phyloP scores from a whole-genome alignment of 768 basidiomycete species.

The Termitomyces bulborhizus region DNA sequence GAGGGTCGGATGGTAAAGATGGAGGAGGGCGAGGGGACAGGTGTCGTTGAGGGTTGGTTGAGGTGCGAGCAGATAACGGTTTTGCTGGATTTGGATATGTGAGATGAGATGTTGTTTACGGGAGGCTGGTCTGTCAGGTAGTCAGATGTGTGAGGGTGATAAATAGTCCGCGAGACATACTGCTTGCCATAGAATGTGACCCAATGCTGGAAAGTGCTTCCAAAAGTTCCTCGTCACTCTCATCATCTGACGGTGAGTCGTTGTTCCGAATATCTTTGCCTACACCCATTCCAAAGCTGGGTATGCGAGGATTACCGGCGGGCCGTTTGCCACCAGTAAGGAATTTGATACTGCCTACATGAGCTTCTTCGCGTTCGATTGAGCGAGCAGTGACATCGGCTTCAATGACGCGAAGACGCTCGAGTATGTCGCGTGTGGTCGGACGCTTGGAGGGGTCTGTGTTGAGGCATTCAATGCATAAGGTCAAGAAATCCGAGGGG shows the following conservation, averaged over 20 bases:
- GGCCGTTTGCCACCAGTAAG: constrained; percentile 64
- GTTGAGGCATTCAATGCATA: constrained; percentile 73
- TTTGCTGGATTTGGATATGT: constrained; percentile 60
- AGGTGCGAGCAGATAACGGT: constrained; percentile 54
- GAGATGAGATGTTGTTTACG: constrained; percentile 29
- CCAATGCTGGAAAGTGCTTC: constrained; percentile 49
- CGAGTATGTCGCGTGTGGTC: constrained; percentile 72
- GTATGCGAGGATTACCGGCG: constrained; percentile 63
- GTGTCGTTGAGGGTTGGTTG: constrained; percentile 30
- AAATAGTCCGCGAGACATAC: not conserved
- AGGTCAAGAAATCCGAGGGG: constrained; percentile 68
- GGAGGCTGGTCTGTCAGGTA: constrained; percentile 39
- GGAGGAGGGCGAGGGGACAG: constrained; percentile 58
- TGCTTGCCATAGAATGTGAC: constrained; percentile 38
- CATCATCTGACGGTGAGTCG: constrained; percentile 42
- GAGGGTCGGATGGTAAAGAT: constrained; percentile 64
- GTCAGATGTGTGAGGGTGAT: not conserved
- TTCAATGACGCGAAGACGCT: constrained; percentile 75
- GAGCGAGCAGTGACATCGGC: constrained; percentile 69
- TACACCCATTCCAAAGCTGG: constrained; percentile 76
- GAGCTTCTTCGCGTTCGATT: constrained; percentile 58
- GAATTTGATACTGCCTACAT: constrained; percentile 83
- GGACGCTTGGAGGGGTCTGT: constrained; percentile 67
- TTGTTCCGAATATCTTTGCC: constrained; percentile 50
- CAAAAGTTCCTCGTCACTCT: constrained; percentile 65